Evolutionary conservation across 306 rosid species (phyloP).

Genomic region (Glycine latifolia): DNA sequence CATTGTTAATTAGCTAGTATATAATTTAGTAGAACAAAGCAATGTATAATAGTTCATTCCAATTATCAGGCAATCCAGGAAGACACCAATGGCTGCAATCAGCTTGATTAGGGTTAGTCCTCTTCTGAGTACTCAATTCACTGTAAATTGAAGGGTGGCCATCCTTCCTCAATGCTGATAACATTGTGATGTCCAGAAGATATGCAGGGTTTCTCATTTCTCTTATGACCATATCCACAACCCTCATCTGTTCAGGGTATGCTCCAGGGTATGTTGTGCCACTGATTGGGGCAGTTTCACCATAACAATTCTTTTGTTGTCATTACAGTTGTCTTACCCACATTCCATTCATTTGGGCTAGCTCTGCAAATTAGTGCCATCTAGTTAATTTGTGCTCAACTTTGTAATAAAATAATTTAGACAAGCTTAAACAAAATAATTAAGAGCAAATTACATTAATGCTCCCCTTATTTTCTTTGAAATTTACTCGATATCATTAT

Average conservation of each 20-base stretch:
- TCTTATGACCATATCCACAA: slow-evolving; percentile 66
- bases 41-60: slow-evolving; percentile 78
- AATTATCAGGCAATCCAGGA: slow-evolving; percentile 86
- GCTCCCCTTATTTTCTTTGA: too few relatives aligned
- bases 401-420: too few relatives aligned
- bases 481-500: too few relatives aligned
- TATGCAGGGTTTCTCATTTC: slow-evolving; percentile 63
- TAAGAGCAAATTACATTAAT: too few relatives aligned
- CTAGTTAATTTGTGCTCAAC: neutral
- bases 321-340: slow-evolving; percentile 49
- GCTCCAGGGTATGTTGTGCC: slow-evolving; percentile 53
- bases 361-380: slow-evolving; percentile 48
- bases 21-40: slow-evolving; percentile 54
- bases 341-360: slow-evolving; percentile 76
- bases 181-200: slow-evolving; percentile 73
- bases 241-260: slow-evolving; percentile 71
- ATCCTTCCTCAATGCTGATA: slow-evolving; percentile 76
- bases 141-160: slow-evolving; percentile 86
- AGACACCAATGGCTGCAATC: slow-evolving; percentile 97
- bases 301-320: slow-evolving; percentile 74
- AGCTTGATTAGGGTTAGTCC: slow-evolving; percentile 68
- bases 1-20: too few relatives aligned
- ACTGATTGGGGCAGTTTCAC: slow-evolving; percentile 64
- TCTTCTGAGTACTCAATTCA: slow-evolving; percentile 71
- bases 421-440: too few relatives aligned